phyloP scores from a whole-genome alignment of 1,139 yeast species.

The Geotrichum aggregatum region DNA sequence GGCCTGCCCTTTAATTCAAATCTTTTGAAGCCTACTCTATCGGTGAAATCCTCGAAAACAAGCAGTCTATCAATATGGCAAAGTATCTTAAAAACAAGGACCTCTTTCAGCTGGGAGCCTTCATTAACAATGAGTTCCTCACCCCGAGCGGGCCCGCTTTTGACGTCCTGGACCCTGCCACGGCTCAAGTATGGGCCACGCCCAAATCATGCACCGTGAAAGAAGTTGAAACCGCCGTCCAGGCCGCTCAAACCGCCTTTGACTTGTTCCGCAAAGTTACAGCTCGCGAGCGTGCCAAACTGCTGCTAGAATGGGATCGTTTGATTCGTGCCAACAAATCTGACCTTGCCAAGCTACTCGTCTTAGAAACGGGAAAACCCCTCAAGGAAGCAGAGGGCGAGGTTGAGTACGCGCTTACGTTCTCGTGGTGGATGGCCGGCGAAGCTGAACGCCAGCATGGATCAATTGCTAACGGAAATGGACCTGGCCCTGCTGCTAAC shows the following conservation, averaged over 20 bases:
- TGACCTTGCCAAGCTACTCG: slow-evolving; percentile 54
- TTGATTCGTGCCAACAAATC: slow-evolving; percentile 49
- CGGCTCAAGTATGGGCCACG: slow-evolving; percentile 39
- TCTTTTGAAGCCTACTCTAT: too few species aligned
- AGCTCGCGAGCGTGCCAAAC: slow-evolving; percentile 47
- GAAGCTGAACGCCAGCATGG: slow-evolving; percentile 44
- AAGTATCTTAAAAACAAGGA: slow-evolving; percentile 3
- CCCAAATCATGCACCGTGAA: slow-evolving; percentile 41
- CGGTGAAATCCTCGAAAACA: neutral
- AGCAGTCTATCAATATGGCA: slow-evolving; percentile 2
- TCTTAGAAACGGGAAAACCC: slow-evolving; percentile 66
- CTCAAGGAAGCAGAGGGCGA: slow-evolving; percentile 41
- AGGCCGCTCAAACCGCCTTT: slow-evolving; percentile 43
- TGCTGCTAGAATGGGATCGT: slow-evolving; percentile 51
- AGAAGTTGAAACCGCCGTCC: slow-evolving; percentile 44
- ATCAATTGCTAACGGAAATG: slow-evolving; percentile 57
- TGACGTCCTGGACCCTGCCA: slow-evolving; percentile 44
- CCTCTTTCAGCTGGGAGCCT: slow-evolving; percentile 62
- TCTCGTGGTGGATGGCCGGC: slow-evolving; percentile 44
- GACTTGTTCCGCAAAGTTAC: slow-evolving; percentile 42
- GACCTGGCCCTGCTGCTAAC: slow-evolving; percentile 70
- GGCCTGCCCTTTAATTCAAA: too few species aligned
- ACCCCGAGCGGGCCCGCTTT: slow-evolving; percentile 25
- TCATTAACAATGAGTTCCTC: slow-evolving; percentile 73
- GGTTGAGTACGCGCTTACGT: slow-evolving; percentile 39